Evolutionary conservation across 2,329 filamentous ascomycete species (phyloP).

Genomic region (Seiridium cupressi): DNA sequence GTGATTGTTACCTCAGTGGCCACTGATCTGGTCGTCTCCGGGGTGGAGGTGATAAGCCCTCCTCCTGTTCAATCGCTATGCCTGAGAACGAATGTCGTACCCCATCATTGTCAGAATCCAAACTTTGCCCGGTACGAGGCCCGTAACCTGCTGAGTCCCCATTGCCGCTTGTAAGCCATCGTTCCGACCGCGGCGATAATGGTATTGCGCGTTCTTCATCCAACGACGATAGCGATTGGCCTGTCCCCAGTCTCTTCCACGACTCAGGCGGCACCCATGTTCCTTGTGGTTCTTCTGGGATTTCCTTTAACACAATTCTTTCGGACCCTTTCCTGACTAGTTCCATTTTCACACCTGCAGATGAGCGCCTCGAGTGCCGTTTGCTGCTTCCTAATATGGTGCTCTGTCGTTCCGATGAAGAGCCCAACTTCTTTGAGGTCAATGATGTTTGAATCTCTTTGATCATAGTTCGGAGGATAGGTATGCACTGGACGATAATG

Average conservation of each 20-base stretch:
- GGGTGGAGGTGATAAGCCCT: slow-evolving; percentile 1
- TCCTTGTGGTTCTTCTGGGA: not conserved
- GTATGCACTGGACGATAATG: slow-evolving; percentile 54
- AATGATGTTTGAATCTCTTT: slow-evolving; percentile 37
- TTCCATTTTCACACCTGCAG: not conserved
- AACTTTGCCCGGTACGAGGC: not conserved
- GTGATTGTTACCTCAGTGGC: not conserved
- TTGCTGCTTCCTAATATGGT: not conserved
- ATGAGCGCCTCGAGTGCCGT: not conserved
- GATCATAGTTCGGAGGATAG: slow-evolving; percentile 47
- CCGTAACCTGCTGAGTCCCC: not conserved
- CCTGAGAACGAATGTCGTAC: not conserved
- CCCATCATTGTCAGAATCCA: not conserved
- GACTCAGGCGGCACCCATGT: not conserved
- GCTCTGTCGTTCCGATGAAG: not conserved
- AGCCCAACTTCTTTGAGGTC: slow-evolving; percentile 24
- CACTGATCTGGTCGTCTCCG: not conserved
- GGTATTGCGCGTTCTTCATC: not conserved
- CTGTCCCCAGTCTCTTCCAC: not conserved
- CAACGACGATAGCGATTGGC: not conserved
- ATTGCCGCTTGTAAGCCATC: not conserved
- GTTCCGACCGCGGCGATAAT: not conserved
- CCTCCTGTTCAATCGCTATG: not conserved
- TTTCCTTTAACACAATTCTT: not conserved
- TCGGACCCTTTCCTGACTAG: not conserved